Percentiles rank a stretch among this genome's conserved stretches.
Conservation (phyloP, 2,329 filamentous ascomycete genomes). For the Fusarium caatingaense region DNA sequence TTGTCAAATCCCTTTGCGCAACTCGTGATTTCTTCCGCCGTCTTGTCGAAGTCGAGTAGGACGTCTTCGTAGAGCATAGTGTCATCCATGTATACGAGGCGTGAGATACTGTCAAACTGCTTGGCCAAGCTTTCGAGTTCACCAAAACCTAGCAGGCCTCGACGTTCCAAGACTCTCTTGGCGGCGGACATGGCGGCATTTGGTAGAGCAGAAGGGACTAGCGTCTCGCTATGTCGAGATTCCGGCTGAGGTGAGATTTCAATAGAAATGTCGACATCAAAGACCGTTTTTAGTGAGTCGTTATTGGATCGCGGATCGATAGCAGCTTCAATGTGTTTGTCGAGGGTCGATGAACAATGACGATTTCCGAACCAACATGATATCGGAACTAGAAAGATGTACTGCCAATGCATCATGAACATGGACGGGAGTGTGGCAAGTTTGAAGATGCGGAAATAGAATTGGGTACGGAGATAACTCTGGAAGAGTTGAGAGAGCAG, state of each 20-base stretch:
- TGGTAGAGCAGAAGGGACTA: not conserved
- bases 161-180: not conserved
- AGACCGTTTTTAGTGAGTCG: not conserved
- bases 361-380: not conserved
- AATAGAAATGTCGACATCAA: not conserved
- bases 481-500: not conserved
- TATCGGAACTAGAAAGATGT: not conserved
- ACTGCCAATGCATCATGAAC: not conserved
- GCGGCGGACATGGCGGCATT: not conserved
- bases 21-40: not conserved
- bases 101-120: not conserved
- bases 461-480: not conserved
- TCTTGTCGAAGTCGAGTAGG: not conserved
- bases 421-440: not conserved
- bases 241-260: not conserved
- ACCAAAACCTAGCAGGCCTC: not conserved
- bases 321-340: not conserved
- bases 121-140: not conserved
- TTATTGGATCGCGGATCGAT: not conserved
- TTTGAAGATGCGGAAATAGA: not conserved
- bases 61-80: not conserved
- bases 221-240: not conserved
- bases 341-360: not conserved
- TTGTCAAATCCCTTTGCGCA: not conserved
- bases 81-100: not conserved